These are phyloP conservation scores for Melanogaster broomeanus DNA, from an alignment of 768 basidiomycete genomes.

Conservation along the genomic window DNA sequence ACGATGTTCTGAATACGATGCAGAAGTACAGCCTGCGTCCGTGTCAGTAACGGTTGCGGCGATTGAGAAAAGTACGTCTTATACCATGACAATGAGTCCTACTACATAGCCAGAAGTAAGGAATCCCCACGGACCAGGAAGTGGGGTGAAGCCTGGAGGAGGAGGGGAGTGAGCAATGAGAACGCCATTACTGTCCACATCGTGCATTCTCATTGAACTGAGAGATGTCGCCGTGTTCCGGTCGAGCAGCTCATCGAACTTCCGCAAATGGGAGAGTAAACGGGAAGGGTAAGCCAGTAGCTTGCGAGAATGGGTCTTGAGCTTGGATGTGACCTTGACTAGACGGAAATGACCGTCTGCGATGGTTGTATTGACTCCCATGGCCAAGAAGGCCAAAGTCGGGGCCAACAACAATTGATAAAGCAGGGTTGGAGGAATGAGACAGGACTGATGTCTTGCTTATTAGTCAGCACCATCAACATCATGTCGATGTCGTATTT, in stretches of 20 bases:
- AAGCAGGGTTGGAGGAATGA: background rate
- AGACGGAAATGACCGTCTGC: background rate
- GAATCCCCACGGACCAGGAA: conserved; percentile 72
- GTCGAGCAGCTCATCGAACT: conserved; percentile 32
- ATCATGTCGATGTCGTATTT: no score
- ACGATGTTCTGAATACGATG: conserved; percentile 81
- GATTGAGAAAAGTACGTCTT: conserved; percentile 9
- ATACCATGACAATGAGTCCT: conserved; percentile 66
- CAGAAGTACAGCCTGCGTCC: conserved; percentile 58
- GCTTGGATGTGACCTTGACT: conserved; percentile 13
- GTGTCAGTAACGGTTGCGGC: background rate
- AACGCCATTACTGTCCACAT: conserved; percentile 2
- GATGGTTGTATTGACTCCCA: background rate
- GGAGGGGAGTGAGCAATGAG: conserved; percentile 6
- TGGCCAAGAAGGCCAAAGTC: background rate
- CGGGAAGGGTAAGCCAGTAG: conserved; percentile 44
- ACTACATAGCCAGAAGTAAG: conserved; percentile 73
- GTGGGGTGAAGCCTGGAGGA: conserved; percentile 15
- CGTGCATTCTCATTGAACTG: background rate
- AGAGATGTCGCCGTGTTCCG: conserved; percentile 10
- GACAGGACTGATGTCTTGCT: no score
- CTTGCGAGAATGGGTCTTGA: conserved; percentile 19
- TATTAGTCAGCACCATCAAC: no score
- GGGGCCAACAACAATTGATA: background rate
- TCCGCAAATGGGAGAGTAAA: conserved; percentile 41